Evolutionary conservation across 2,329 filamentous ascomycete genomes (phyloP), one percentile per base, ranked within the genome.

Genomic region (Teratosphaeria zuluensis): DNA sequence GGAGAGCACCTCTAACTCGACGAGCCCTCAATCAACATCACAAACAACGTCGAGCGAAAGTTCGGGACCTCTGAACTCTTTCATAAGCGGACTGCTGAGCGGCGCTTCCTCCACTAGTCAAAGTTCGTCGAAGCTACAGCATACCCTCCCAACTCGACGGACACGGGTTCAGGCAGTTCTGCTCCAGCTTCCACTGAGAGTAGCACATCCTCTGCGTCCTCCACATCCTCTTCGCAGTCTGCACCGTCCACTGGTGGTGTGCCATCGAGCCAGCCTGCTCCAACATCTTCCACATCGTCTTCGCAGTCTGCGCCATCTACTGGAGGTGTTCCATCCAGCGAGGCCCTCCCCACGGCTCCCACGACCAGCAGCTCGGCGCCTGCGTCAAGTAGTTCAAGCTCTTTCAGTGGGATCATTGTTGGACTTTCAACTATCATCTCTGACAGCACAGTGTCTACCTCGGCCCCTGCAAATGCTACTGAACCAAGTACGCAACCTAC

Each of bases 361-460:
- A 54, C 14, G 1, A 55, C 53, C 14, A 51, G 33, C 42, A 59
- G 57, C 38, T 56, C 55, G 2, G 35, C 61, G 6, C 57, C 61
- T 28, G 56, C 30, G 4, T 52, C 56, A 1, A 55, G 31, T 21
- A 58, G 51, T 21, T 58, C 57, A 9, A 58, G 54, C 21, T 61
- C 61, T 11, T 57, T 53, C 8, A 64, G 61, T 35, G 66, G 61
- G 8, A 69, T 72, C 60, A 68, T 69, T 33, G 68, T 73, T 28
- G 70, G 70, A 16, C 59, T 73, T 4, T 69, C 69, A 4, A 71
- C 69, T 3, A 63, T 70, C 11, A 48, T 48, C 19, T 19, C 42
- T 11, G n/a, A 48, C 16, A 21, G n/a, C 42, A n/a, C n/a, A 19
- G 16, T 9, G 2, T 1, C 2, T 21, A 48, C 42, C 9, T 19